Base-by-base conservation (phyloP, 768 basidiomycete genomes). In the Gloeopeniophorella convolvens region DNA sequence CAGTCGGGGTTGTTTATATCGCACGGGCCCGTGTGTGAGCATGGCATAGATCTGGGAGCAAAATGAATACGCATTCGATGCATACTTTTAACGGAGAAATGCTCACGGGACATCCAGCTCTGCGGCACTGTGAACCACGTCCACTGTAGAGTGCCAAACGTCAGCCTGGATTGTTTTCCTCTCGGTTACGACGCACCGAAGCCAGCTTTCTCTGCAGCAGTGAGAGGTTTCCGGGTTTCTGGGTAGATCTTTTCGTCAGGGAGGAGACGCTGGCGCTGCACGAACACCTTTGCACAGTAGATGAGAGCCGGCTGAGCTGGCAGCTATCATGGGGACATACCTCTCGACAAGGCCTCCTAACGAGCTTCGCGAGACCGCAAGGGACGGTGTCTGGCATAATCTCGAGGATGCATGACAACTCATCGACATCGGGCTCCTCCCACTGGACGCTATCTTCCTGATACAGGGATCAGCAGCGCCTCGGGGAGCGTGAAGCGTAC, bases 1-100 rank as follows among this genome's bases (percentile, higher is more conserved):
- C 83, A 86, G 0, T 66, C 42, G 0, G 65, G 59, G 10, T 61
- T 61, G 11, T 45, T 44, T 21, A 60, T 58, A 44, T 64, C 65
- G 57, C 85, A 88, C 5, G 75, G 73, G 0, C 84, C 85, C 11
- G 58, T 33, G 62, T 87, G 83, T 13, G 64, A 60, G 59, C 84
- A 85, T 20, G 78, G 80, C 9, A 64, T 56, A 23, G 31, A 42
- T 18, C 42, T 49, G 33, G 15, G 13, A 27, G 15, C 20, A 11
- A 21, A 21, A 7, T 11, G 21, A 33, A 13, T 34, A 9, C 6
- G 45, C 18, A 36, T 45, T 7, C 9, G 21, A 21, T 18, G 13
- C 26, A 27, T 18, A 18, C 15, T 13, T 7, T 30, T 31, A 24
- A 20, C 16, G n/a, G 35, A 18, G 4, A 28, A 26, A 36, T 12